A percentile compares a stretch with the other conserved stretches of the same genome.
Evolutionary conservation across 352 stramenopile genomes (phyloP).

Genomic region (Globisporangium camurandrum): DNA sequence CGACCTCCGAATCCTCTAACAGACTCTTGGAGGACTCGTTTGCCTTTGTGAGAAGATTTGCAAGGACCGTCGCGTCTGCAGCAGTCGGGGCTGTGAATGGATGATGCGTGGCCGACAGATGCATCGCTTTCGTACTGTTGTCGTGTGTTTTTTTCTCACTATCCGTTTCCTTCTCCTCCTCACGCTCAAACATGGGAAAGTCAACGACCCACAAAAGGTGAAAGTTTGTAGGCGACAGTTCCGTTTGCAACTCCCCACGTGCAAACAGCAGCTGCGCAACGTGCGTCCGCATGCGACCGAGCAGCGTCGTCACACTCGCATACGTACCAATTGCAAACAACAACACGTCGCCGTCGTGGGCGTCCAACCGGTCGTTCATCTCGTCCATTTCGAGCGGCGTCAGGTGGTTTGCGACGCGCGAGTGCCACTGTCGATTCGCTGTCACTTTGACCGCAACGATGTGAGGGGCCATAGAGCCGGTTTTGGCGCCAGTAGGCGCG

Average conservation of each 20-base stretch:
- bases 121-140: neutral
- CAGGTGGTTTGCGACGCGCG: slow-evolving; percentile 52
- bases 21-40: slow-evolving; percentile 23
- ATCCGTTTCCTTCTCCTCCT: slow-evolving; percentile 38
- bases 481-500: too few relatives aligned
- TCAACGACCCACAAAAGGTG: slow-evolving; percentile 80
- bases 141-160: neutral
- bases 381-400: slow-evolving; percentile 30
- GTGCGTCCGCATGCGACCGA: slow-evolving; percentile 67
- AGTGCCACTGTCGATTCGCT: slow-evolving; percentile 52
- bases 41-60: slow-evolving; percentile 30
- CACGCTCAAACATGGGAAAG: slow-evolving; percentile 85
- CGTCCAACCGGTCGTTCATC: slow-evolving; percentile 39
- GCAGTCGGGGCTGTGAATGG: slow-evolving; percentile 74
- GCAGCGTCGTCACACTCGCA: slow-evolving; percentile 37
- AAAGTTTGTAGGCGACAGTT: slow-evolving; percentile 64
- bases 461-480: slow-evolving; percentile 4
- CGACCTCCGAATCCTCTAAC: slow-evolving; percentile 37
- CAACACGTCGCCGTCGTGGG: slow-evolving; percentile 58
- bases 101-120: slow-evolving; percentile 73
- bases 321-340: slow-evolving; percentile 58
- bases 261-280: slow-evolving; percentile 47
- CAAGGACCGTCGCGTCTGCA: slow-evolving; percentile 34
- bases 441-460: slow-evolving; percentile 69
- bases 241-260: slow-evolving; percentile 48